Base-by-base conservation (phyloP, 2,329 filamentous ascomycete species). In the Fusarium palustre region DNA sequence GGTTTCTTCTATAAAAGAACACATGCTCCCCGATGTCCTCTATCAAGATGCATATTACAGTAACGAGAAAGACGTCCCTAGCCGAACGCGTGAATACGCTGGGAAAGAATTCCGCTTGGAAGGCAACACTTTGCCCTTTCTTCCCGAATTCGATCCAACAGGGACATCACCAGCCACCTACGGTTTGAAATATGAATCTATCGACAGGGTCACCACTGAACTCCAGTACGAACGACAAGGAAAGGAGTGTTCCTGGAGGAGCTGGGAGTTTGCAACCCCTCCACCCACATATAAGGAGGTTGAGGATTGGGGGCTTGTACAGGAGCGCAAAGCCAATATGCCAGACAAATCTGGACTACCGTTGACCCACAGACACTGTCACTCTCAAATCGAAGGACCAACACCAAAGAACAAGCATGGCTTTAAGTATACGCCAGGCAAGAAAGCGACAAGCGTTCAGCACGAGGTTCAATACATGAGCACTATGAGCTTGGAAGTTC, bases 401-500 rank as follows among this genome's bases (percentile, higher is more conserved):
- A 97, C 95, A 1, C 94, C 95, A 54, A 91, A 87, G 76, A 92
- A 93, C 73, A 90, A 88, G 64, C 86, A 95, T 76, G 93, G 91
- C 0, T 95, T 94, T 82, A 96, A 94, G 76, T 97, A 92, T 77
- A 93, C 91, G 0, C 93, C 94, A 71, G 92, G 90, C 75, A 85
- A 87, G 65, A 88, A 89, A 70, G 90, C 90, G 2, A 92, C 90
- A 0, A 93, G 90, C 70, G 89, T 97, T 20, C 88, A 93, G 74
- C 92, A 95, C 70, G 93, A 97, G 77, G 90, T 89, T 4, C 92
- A 96, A 72, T 97, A 97, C 77, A 98, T 99, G 96, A 97, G 92
- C 71, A 93, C 91, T 20, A 94, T 99, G 92, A 97, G 94, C 70
- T 80, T 99, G 9, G 96, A 99, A 77, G 82, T 98, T 7, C 95